Conservation (phyloP, 805 yeast genomes). For the Komagataella mondaviorum region DNA sequence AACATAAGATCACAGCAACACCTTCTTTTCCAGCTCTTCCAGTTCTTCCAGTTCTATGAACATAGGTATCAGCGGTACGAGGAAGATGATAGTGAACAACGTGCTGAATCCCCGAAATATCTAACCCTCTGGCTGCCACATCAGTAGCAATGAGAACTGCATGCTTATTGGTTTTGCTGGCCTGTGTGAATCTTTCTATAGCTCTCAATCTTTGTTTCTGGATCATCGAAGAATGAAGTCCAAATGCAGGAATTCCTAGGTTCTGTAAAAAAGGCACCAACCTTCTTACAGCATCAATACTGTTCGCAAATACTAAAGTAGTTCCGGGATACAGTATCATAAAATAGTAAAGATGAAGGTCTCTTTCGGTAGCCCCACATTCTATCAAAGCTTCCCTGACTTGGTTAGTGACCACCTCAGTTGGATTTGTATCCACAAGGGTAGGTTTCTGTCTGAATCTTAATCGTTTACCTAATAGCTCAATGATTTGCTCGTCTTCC, state of each 20-base stretch:
- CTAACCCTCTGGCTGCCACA: slow-evolving; percentile 96
- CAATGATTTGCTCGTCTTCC: slow-evolving; percentile 48
- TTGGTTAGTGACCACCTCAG: slow-evolving; percentile 58
- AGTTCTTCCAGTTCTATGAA: slow-evolving; percentile 95
- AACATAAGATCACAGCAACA: slow-evolving; percentile 68
- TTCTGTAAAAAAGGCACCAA: slow-evolving; percentile 62
- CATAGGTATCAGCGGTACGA: slow-evolving; percentile 56
- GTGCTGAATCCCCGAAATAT: slow-evolving; percentile 76
- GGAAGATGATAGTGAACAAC: slow-evolving; percentile 77
- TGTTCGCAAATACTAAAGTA: slow-evolving; percentile 83
- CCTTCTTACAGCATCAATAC: slow-evolving; percentile 90
- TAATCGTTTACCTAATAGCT: slow-evolving; percentile 53
- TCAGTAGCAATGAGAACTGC: slow-evolving; percentile 76
- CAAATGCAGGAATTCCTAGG: slow-evolving; percentile 53
- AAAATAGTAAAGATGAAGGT: slow-evolving; percentile 80
- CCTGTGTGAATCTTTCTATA: slow-evolving; percentile 63
- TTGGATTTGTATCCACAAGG: slow-evolving; percentile 79
- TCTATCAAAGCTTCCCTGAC: slow-evolving; percentile 82
- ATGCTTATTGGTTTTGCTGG: slow-evolving; percentile 20
- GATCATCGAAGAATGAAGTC: slow-evolving; percentile 87
- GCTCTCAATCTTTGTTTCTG: slow-evolving; percentile 86
- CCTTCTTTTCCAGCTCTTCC: slow-evolving; percentile 87
- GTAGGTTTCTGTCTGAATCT: slow-evolving; percentile 60
- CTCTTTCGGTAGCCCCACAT: slow-evolving; percentile 85
- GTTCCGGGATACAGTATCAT: slow-evolving; percentile 76